Evolutionary conservation across 371 early-diverging fungal species (phyloP), one percentile per base, ranked within the genome.

Genomic region (Thermomucor indicae-seudaticae): DNA sequence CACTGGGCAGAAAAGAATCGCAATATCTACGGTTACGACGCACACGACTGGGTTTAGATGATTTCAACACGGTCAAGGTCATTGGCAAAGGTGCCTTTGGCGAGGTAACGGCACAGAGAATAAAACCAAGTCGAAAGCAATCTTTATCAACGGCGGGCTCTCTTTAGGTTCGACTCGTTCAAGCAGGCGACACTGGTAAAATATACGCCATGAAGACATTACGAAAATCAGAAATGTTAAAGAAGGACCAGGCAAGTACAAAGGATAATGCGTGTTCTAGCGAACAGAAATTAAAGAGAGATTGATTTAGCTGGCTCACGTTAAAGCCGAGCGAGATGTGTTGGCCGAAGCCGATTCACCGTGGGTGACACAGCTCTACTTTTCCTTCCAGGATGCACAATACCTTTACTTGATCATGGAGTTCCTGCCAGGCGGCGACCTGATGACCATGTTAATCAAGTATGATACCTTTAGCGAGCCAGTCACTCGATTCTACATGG

Each of bases 81-180:
- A 97, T 99, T 67, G 99, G 99, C n/a, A 94, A 94, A 53, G 99
- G 99, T 39, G 99, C 99, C 2, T 99, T 98, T 80, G 99, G 99
- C 37, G 99, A 98, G 67, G 95, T 90, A 61, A 62, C 43, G 37
- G 7, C 30, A 14, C 14, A 35, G 6, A 14, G 6, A 43, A 32
- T 20, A 20, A 43, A 29, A 16, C 14, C 17, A 11, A 29, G 16
- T 30, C 38, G 24, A 12, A 25, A 38, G 16, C 20, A 24, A 46
- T 12, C 19, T 30, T 12, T 37, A 12, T n/a, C 47, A 11, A 14
- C 17, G n/a, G n/a, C 8, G 23, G n/a, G 32, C 20, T 27, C 47
- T 19, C 14, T 7, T 14, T 32, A 86, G 87, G 95, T 97, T 28
- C 84, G 97, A 31, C 65, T 97, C 23, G 97, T 95, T 11, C 97